Evolutionary conservation across 2,329 filamentous ascomycete genomes (phyloP).

Genomic region (Cladosporium oxysporum): DNA sequence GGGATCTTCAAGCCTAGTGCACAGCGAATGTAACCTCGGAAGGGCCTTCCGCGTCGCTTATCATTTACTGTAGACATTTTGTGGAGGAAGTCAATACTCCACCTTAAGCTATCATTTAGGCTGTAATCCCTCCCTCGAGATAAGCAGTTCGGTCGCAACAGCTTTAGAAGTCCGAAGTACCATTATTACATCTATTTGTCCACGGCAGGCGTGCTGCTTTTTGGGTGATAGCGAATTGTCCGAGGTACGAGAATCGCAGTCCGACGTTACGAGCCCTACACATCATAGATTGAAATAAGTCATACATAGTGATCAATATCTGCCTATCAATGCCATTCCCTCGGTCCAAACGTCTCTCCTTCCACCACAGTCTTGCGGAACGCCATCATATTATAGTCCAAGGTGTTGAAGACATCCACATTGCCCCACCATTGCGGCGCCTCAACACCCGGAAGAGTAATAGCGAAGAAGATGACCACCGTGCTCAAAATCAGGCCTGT

Average conservation of each 20-base stretch:
- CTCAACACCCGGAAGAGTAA: conserved; percentile 77
- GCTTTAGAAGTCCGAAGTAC: neutral
- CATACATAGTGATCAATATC: neutral
- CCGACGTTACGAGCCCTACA: neutral
- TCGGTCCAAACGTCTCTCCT: conserved; percentile 67
- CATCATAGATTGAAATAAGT: neutral
- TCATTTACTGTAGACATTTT: neutral
- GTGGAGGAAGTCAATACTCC: neutral
- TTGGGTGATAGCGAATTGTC: neutral
- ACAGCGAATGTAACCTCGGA: conserved; percentile 10
- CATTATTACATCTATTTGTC: neutral
- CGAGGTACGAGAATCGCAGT: neutral
- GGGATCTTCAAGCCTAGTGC: conserved; percentile 6
- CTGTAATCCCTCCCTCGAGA: neutral
- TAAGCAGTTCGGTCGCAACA: neutral
- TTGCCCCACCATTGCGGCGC: conserved; percentile 87
- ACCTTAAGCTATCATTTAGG: neutral
- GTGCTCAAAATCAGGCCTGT: conserved; percentile 80
- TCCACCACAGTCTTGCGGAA: conserved; percentile 53
- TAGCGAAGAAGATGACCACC: conserved; percentile 80
- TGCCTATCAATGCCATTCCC: conserved; percentile 27
- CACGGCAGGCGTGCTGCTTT: neutral
- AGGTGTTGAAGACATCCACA: conserved; percentile 55
- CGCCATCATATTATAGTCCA: conserved; percentile 30
- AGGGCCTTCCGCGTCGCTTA: neutral